phyloP scores from a whole-genome alignment of 202 grass and related monocot genomes.

The Brachypodium distachyon region DNA sequence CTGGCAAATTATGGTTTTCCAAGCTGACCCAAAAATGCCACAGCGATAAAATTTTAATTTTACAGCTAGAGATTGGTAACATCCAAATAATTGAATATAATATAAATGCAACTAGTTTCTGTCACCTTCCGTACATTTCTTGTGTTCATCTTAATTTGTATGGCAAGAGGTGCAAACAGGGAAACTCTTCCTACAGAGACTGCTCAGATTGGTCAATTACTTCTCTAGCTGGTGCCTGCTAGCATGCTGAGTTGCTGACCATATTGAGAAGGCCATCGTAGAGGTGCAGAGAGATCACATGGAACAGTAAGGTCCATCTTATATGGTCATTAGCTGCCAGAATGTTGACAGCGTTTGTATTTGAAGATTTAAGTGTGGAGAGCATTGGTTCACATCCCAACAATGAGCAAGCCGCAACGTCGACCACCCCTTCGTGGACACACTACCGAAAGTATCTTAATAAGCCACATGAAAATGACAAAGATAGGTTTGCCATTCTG shows the following conservation, averaged over 20 bases:
- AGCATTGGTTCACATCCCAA: background rate
- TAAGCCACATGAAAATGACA: background rate
- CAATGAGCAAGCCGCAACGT: background rate
- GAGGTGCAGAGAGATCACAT: background rate
- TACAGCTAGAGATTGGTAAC: background rate
- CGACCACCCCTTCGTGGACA: background rate
- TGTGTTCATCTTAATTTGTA: background rate
- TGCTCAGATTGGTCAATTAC: background rate
- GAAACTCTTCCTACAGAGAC: background rate
- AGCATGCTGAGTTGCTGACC: background rate
- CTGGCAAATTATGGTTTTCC: background rate
- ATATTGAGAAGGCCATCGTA: background rate
- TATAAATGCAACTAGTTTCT: background rate
- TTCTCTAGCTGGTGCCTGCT: background rate
- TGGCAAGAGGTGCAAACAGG: background rate
- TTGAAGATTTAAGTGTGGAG: background rate
- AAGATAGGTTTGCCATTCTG: background rate
- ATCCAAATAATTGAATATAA: background rate
- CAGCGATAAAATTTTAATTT: background rate
- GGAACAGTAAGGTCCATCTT: background rate
- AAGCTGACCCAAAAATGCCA: background rate
- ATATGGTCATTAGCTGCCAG: background rate
- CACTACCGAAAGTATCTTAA: background rate
- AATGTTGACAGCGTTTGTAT: background rate
- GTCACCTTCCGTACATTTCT: background rate